Conservation (phyloP, 2,329 filamentous ascomycete genomes). For the Aspergillus luchuensis region DNA sequence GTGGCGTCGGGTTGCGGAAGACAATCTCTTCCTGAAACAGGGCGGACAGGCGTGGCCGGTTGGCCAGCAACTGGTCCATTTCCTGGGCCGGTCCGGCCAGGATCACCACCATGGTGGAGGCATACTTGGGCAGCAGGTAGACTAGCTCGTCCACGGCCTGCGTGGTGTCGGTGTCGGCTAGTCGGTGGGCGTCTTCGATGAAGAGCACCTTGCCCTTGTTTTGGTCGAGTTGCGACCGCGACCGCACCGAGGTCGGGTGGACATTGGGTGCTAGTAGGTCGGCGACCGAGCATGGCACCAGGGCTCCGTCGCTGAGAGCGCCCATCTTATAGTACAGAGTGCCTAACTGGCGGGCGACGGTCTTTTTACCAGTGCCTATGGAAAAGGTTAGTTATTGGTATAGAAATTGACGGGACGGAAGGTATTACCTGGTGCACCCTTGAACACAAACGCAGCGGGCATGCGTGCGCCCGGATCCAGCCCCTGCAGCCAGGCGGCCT, state of each 20-base stretch:
- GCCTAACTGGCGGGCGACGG: slow-evolving; percentile 20
- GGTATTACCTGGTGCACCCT: slow-evolving; percentile 21
- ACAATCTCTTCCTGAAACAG: slow-evolving; percentile 25
- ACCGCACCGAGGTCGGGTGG: slow-evolving; percentile 13
- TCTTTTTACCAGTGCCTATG: slow-evolving; percentile 20
- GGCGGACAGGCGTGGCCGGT: slow-evolving; percentile 19
- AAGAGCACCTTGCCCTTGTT: slow-evolving; percentile 21
- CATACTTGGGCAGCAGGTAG: slow-evolving; percentile 20
- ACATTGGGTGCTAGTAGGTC: slow-evolving; percentile 14
- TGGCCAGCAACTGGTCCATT: slow-evolving; percentile 23
- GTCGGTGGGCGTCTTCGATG: slow-evolving; percentile 22
- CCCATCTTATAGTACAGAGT: slow-evolving; percentile 27
- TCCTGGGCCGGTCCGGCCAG: slow-evolving; percentile 20
- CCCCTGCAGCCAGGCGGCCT: slow-evolving; percentile 22
- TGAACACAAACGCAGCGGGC: slow-evolving; percentile 23
- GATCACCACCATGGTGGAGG: slow-evolving; percentile 20
- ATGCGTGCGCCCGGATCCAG: slow-evolving; percentile 17
- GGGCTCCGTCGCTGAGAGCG: slow-evolving; percentile 13
- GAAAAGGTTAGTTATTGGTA: neutral
- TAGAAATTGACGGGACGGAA: no score
- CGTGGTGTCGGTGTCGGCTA: slow-evolving; percentile 17
- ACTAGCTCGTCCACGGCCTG: slow-evolving; percentile 20
- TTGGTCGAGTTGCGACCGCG: slow-evolving; percentile 16
- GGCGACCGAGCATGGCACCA: slow-evolving; percentile 21
- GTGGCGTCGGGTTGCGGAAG: slow-evolving; percentile 24